Evolutionary conservation across 345 rosid species (phyloP), one percentile per base, ranked within the genome.

Genomic region (Eucalyptus dawsonii): DNA sequence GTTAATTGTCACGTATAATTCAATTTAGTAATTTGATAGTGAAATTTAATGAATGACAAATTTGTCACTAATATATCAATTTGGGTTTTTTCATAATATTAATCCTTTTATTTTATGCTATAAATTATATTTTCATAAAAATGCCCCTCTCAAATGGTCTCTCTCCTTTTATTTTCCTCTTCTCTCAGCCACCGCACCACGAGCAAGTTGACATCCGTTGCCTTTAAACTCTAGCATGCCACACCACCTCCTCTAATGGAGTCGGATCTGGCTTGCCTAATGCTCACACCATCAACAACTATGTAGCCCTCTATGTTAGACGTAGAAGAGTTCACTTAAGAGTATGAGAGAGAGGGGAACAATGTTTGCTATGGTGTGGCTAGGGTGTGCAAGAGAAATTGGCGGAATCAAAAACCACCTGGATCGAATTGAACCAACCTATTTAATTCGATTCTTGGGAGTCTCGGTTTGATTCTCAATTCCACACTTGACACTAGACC

Each of bases 1-100:
- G 0, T 56, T 3, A 24, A 22, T 0, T 24, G 0, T 22, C 3
- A 56, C 0, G 1, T 4, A 4, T 22, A 0, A 56, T 56, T 0
- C 0, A 56, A 56, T 9, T 56, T 0, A 56, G 0, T 1, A 56
- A 56, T 24, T 56, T 0, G 0, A 56, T 24, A 24, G 3, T 24
- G 5, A 56, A 22, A 24, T 56, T 56, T 56, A 24, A 4, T 1
- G 1, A 24, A 24, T 56, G 29, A 4, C 0, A 24, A 24, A 24
- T 56, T 56, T 56, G 0, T 22, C 1, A 24, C 0, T 9, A 0
- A 0, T 56, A 9, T 56, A 56, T 22, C 3, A 1, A 1, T 2
- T 56, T 56, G 1, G 19, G 0, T 0, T 22, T 22, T 56, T 54
- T 56, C 1, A 1, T 1, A 1, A 2, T 24, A 1, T 24, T 56